A percentile compares a stretch with the other conserved stretches of the same genome.
Conservation (phyloP, 139 green algal species). For the Penium margaritaceum region DNA sequence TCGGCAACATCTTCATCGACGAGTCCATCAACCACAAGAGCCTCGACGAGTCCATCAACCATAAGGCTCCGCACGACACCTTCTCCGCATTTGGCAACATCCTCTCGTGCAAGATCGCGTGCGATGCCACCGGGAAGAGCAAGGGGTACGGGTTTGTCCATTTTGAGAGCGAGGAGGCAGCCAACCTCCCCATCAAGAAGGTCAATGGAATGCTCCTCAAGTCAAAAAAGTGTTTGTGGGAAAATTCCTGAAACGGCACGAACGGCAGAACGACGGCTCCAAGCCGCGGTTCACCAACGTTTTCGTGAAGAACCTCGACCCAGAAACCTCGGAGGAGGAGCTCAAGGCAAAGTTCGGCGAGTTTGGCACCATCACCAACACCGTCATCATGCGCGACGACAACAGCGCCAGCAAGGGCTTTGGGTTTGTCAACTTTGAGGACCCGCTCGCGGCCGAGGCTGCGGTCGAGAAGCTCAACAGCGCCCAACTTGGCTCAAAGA, state of each 20-base stretch:
- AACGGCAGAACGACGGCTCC: conserved; percentile 33
- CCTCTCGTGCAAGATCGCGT: conserved; percentile 53
- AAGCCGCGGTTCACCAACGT: conserved; percentile 54
- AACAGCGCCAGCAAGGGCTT: conserved; percentile 55
- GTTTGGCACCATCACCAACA: conserved; percentile 46
- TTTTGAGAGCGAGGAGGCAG: conserved; percentile 53
- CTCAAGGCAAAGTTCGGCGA: conserved; percentile 44
- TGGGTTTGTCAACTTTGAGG: conserved; percentile 60
- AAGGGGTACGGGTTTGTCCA: conserved; percentile 61
- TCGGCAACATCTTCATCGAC: conserved; percentile 62
- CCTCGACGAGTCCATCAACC: conserved; percentile 56
- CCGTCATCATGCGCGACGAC: conserved; percentile 45
- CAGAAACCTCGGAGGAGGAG: conserved; percentile 42
- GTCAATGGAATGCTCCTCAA: conserved; percentile 58
- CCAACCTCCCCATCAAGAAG: conserved; percentile 55
- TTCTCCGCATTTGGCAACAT: conserved; percentile 55
- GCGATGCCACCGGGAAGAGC: conserved; percentile 34
- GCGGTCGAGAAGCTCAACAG: conserved; percentile 52
- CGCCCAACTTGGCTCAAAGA: conserved; percentile 41
- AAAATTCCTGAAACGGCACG: conserved; percentile 44
- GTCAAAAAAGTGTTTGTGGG: conserved; percentile 46
- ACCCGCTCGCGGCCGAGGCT: conserved; percentile 39
- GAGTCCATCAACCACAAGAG: conserved; percentile 60
- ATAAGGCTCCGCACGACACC: conserved; percentile 58
- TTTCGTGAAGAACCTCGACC: conserved; percentile 56